Percentiles rank a stretch among this genome's conserved stretches.
Evolutionary conservation across 2,329 filamentous ascomycete genomes (phyloP).

Genomic region (Dactylellina parvicollis): DNA sequence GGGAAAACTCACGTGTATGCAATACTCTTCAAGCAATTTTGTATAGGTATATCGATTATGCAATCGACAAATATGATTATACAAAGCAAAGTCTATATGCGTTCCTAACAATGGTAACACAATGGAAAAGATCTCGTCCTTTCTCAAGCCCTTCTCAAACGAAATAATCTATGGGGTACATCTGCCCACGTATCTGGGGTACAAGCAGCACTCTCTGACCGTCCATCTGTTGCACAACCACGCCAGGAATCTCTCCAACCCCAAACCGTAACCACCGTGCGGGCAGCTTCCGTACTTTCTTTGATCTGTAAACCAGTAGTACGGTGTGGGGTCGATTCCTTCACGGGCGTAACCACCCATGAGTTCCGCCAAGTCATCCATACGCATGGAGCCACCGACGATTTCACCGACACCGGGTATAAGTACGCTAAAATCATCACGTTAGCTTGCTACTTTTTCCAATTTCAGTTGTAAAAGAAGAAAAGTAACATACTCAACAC

Average conservation of each 20-base stretch:
- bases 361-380: constrained; percentile 88
- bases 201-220: constrained; percentile 75
- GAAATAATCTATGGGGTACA: constrained; percentile 73
- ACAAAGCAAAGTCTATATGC: constrained; percentile 44
- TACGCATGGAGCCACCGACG: constrained; percentile 95
- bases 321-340: constrained; percentile 82
- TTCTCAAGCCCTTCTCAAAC: neutral
- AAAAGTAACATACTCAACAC: constrained; percentile 70
- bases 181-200: constrained; percentile 81
- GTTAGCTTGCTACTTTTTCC: neutral
- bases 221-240: constrained; percentile 72
- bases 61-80: too few species aligned
- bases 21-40: too few species aligned
- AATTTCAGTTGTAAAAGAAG: neutral
- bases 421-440: constrained; percentile 62
- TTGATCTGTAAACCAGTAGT: constrained; percentile 99
- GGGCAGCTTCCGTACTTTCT: constrained; percentile 93
- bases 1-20: too few species aligned
- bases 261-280: constrained; percentile 92
- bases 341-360: constrained; percentile 88
- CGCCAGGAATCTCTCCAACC: constrained; percentile 79
- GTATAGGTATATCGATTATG: too few species aligned
- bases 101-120: neutral
- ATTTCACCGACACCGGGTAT: constrained; percentile 98
- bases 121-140: too few species aligned